Percentiles rank a stretch among this genome's conserved stretches.
Conservation (phyloP, 129 eudicot species). For the Helianthus annuus region DNA sequence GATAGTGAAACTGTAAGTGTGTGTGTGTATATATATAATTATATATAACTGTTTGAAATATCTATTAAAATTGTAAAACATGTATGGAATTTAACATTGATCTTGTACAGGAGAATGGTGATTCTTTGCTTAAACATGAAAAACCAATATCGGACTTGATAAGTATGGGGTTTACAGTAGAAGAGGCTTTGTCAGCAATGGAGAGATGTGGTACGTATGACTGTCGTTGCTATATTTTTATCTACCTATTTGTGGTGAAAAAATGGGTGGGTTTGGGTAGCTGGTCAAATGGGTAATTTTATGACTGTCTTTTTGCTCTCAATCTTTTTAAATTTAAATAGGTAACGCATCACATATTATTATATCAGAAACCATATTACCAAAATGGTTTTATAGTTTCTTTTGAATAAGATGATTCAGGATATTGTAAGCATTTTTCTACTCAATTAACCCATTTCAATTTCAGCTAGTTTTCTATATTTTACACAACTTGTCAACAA, state of each 20-base stretch:
- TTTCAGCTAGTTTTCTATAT: slow-evolving; percentile 7
- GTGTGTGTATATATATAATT: too few species aligned
- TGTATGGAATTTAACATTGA: neutral
- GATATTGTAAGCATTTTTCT: neutral
- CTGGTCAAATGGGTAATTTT: slow-evolving; percentile 5
- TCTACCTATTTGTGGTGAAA: neutral
- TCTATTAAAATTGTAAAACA: neutral
- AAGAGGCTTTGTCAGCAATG: slow-evolving; percentile 67
- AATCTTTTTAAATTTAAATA: neutral
- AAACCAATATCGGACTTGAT: slow-evolving; percentile 37
- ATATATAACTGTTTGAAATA: neutral
- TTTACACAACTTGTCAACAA: neutral
- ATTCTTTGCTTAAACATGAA: slow-evolving; percentile 37
- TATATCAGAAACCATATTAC: neutral
- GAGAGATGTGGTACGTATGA: slow-evolving; percentile 73
- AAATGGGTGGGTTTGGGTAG: slow-evolving; percentile 11
- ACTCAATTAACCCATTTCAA: neutral
- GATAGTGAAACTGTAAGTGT: slow-evolving; percentile 49
- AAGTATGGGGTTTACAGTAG: slow-evolving; percentile 64
- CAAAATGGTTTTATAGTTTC: neutral
- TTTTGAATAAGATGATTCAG: neutral
- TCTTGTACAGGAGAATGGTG: slow-evolving; percentile 50
- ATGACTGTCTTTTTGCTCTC: neutral
- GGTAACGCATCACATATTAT: neutral
- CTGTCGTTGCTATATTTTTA: neutral